Conservation (phyloP, 2,329 filamentous ascomycete genomes). For the Apiospora marii region DNA sequence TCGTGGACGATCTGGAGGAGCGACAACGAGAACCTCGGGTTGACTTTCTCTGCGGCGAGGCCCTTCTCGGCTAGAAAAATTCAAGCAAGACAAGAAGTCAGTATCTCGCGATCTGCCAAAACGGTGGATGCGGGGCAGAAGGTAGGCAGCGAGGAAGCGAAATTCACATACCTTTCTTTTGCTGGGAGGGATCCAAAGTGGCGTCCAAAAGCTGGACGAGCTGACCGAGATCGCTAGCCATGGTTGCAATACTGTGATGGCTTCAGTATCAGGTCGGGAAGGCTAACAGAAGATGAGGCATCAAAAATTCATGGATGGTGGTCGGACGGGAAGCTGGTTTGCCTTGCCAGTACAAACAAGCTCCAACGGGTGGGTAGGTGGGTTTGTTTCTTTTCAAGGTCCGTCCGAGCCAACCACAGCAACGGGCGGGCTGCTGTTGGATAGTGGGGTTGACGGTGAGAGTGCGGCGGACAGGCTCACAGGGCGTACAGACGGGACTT, state of each 20-base stretch:
- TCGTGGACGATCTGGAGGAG: slow-evolving; percentile 91
- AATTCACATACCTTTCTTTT: slow-evolving; percentile 79
- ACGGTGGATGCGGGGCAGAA: slow-evolving; percentile 39
- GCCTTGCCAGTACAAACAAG: slow-evolving; percentile 19
- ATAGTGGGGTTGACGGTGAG: slow-evolving; percentile 18
- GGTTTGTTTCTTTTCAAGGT: slow-evolving; percentile 20
- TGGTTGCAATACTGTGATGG: slow-evolving; percentile 21
- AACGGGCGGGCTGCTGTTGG: slow-evolving; percentile 11
- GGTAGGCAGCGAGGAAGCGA: slow-evolving; percentile 32
- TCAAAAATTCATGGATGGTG: slow-evolving; percentile 17
- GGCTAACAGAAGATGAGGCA: slow-evolving; percentile 19
- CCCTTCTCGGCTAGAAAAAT: slow-evolving; percentile 77
- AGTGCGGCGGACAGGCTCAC: background rate
- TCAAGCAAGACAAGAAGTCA: slow-evolving; percentile 11
- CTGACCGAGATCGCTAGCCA: slow-evolving; percentile 58
- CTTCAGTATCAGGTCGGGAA: slow-evolving; percentile 19
- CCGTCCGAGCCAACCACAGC: slow-evolving; percentile 21
- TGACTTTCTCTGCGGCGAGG: slow-evolving; percentile 80
- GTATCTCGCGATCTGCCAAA: slow-evolving; percentile 32
- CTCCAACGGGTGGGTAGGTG: slow-evolving; percentile 17
- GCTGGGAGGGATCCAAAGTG: slow-evolving; percentile 86
- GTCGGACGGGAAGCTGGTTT: slow-evolving; percentile 15
- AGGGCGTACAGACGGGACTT: background rate
- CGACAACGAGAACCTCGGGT: slow-evolving; percentile 85
- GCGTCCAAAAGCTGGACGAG: slow-evolving; percentile 88